Evolutionary conservation across 495 filamentous ascomycete genomes (phyloP), one percentile per base, ranked within the genome.

Genomic region (Massariosphaeria phaeospora): DNA sequence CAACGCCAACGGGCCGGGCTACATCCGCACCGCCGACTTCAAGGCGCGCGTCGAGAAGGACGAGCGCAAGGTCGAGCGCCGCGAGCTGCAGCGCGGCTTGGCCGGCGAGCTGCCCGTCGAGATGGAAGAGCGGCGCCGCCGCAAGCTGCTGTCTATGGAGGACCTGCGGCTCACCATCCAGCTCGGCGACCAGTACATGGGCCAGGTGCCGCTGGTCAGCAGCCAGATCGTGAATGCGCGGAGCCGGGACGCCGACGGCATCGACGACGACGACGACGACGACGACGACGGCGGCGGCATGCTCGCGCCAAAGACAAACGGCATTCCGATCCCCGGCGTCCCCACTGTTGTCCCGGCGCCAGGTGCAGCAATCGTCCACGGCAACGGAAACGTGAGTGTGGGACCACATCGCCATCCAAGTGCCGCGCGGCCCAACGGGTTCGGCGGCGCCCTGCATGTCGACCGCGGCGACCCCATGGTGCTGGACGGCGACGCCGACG

Each of bases 21-120:
- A 85, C 70, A 77, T 95, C 61, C 84, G 88, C 70, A 95, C 86
- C 18, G 79, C 84, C 48, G 82, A 81, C 53, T 95, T 91, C 64
- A 82, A 81, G 38, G 70, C 79, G 33, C 84, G 86, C 63, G 71
- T 91, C 11, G 81, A 83, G 54, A 71, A 73, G 33, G 89, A 95
- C 68, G 88, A 95, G 63, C 73, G 80, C 52, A 78, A 77, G 2
- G 82, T 76, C 29, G 77, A 78, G 17, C 73, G 78, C 9, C 86
- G 86, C 2, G 85, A 89, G 51, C 69, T 93, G 2, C 68, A 71
- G 30, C 71, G 79, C 47, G 79, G 80, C 34, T 85, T 87, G 69
- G 85, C 73, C 44, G 90, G 85, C 3, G 66, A 91, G n/a, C 69
- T 94, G 24, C 89, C 88, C 5, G 69, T 88, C 39, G 84, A 95